These are phyloP conservation scores for Taxillus chinensis DNA, from an alignment of 164 flowering plant genomes.

Conservation along the genomic window DNA sequence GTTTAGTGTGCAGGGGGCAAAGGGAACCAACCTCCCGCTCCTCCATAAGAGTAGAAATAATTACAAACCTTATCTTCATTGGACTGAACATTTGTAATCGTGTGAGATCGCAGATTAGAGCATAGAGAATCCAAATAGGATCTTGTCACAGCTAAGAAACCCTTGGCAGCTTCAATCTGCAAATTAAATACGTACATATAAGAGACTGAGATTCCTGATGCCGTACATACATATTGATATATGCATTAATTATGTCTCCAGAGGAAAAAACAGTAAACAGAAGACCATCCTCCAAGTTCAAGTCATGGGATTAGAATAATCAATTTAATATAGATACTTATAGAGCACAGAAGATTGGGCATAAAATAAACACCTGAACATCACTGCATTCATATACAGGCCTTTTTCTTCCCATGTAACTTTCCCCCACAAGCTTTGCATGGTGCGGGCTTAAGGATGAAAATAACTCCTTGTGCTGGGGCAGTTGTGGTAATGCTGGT, in stretches of 20 bases:
- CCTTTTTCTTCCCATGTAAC: conserved; percentile 72
- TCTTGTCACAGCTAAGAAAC: conserved; percentile 61
- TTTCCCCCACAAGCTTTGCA: conserved; percentile 86
- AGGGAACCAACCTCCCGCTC: no score
- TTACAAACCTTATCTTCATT: conserved; percentile 81
- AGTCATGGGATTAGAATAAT: no score
- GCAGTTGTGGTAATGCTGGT: conserved; percentile 69
- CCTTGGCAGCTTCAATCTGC: conserved; percentile 87
- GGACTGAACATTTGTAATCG: conserved; percentile 95
- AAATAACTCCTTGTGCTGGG: conserved; percentile 63
- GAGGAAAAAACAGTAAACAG: no score
- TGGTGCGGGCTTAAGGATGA: conserved; percentile 73
- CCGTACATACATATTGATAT: no score
- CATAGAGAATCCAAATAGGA: conserved; percentile 83
- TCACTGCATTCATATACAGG: conserved; percentile 89
- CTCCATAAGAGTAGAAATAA: no score
- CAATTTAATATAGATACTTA: no score
- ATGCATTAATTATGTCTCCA: no score
- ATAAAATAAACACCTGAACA: conserved; percentile 46
- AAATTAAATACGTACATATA: conserved; percentile 2
- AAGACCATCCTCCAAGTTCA: no score
- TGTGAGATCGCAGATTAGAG: conserved; percentile 85
- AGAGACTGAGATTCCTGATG: not conserved
- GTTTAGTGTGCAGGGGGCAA: no score
- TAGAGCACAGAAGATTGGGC: no score